A percentile compares a stretch with the other conserved stretches of the same genome.
phyloP scores from a whole-genome alignment of 1,139 yeast genomes.

The Saccharomyces hybrid region DNA sequence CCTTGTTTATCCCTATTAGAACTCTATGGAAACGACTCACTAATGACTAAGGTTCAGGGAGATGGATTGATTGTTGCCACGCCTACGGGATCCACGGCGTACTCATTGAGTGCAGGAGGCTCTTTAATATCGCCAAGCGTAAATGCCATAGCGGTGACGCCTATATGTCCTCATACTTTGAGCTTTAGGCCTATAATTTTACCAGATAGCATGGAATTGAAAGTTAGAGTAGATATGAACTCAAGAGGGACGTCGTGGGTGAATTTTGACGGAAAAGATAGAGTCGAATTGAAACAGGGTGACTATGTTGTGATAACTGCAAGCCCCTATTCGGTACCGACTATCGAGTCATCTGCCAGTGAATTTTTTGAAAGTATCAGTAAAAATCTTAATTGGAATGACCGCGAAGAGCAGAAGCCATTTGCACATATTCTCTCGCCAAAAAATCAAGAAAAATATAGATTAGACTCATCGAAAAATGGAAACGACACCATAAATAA shows the following conservation, averaged over 20 bases:
- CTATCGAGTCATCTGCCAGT: slow-evolving; percentile 64
- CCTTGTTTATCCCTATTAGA: slow-evolving; percentile 83
- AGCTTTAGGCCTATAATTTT: slow-evolving; percentile 80
- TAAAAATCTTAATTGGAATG: slow-evolving; percentile 81
- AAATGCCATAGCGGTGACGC: slow-evolving; percentile 81
- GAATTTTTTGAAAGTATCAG: slow-evolving; percentile 83
- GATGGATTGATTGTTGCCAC: slow-evolving; percentile 86
- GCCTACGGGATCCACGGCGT: slow-evolving; percentile 91
- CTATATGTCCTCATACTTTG: slow-evolving; percentile 86
- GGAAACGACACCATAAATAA: neutral
- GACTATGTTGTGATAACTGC: slow-evolving; percentile 74
- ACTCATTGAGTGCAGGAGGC: slow-evolving; percentile 89
- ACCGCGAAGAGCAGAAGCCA: slow-evolving; percentile 73
- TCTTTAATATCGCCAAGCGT: slow-evolving; percentile 86
- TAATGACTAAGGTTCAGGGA: slow-evolving; percentile 81
- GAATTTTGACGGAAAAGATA: slow-evolving; percentile 78
- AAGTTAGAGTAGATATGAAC: slow-evolving; percentile 61
- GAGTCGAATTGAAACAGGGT: slow-evolving; percentile 65
- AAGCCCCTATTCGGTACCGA: slow-evolving; percentile 79
- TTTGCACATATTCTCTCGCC: slow-evolving; percentile 38
- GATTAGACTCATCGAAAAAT: slow-evolving; percentile 11
- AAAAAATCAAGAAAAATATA: slow-evolving; percentile 27
- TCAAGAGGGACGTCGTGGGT: slow-evolving; percentile 83
- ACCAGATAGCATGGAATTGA: slow-evolving; percentile 79
- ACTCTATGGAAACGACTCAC: slow-evolving; percentile 71